These are phyloP conservation scores for Rhizophora mangle DNA, from an alignment of 345 rosid genomes.

Conservation along the genomic window DNA sequence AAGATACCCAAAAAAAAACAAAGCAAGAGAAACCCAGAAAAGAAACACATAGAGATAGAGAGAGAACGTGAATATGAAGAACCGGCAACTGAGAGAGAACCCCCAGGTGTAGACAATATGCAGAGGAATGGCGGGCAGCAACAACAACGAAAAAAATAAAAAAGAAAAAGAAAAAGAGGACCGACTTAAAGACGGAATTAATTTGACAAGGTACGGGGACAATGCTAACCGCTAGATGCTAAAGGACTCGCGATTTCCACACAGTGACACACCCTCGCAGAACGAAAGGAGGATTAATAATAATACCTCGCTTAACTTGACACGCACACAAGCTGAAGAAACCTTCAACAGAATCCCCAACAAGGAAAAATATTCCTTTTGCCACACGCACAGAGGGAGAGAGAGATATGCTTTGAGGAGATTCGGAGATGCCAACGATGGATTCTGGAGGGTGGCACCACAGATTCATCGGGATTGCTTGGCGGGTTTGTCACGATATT, in stretches of 20 bases:
- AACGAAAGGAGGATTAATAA: too few relatives aligned
- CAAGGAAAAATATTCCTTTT: not conserved
- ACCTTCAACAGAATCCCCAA: not conserved
- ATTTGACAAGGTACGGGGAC: not conserved
- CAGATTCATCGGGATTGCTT: not conserved
- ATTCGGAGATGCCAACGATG: conserved; percentile 35
- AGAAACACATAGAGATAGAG: not conserved
- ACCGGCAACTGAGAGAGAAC: conserved; percentile 18
- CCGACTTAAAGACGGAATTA: not conserved
- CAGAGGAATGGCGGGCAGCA: conserved; percentile 19
- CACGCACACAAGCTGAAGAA: not conserved
- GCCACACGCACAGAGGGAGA: not conserved
- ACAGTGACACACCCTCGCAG: too few relatives aligned
- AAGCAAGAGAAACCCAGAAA: not conserved
- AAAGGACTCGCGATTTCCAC: not conserved
- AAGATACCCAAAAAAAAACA: conserved; percentile 8
- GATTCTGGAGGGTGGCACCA: not conserved
- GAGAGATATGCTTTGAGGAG: conserved; percentile 19
- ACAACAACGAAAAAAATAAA: conserved; percentile 1
- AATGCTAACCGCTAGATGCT: not conserved
- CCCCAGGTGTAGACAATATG: conserved; percentile 26
- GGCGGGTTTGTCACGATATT: not conserved
- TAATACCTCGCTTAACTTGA: too few relatives aligned
- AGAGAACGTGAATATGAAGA: conserved; percentile 36
- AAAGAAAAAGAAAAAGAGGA: not conserved